phyloP scores from a whole-genome alignment of 805 yeast species.

The Candida suzukii region DNA sequence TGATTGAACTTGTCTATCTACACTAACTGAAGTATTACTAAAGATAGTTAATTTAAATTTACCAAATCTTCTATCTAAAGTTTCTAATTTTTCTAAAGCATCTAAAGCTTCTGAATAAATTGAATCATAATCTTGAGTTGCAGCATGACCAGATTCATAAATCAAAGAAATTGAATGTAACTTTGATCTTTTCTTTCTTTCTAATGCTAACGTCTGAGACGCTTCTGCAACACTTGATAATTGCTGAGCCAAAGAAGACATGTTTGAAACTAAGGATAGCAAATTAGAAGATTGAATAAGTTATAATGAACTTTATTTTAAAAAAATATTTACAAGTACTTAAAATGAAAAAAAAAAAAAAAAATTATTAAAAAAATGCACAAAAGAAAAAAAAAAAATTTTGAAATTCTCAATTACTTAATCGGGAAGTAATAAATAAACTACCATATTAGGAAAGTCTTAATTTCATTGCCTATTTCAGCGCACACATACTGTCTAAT shows the following conservation, averaged over 20 bases:
- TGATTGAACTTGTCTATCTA: constrained; percentile 79
- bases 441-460: no score
- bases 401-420: no score
- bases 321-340: no score
- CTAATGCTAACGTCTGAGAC: constrained; percentile 69
- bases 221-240: constrained; percentile 60
- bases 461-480: no score
- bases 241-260: constrained; percentile 67
- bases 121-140: constrained; percentile 88
- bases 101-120: constrained; percentile 66
- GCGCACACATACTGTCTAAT: no score
- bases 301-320: no score
- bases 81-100: constrained; percentile 66
- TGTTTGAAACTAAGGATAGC: neutral
- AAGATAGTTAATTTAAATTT: constrained; percentile 69
- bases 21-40: constrained; percentile 68
- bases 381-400: no score
- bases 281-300: no score
- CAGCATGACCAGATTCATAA: constrained; percentile 80
- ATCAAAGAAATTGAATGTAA: constrained; percentile 85
- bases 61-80: constrained; percentile 68
- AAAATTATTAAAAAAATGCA: no score
- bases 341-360: no score
- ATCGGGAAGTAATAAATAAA: no score
- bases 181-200: constrained; percentile 79